Evolutionary conservation across 768 basidiomycete genomes (phyloP), one percentile per base, ranked within the genome.

Genomic region (Tricholoma bakamatsutake): DNA sequence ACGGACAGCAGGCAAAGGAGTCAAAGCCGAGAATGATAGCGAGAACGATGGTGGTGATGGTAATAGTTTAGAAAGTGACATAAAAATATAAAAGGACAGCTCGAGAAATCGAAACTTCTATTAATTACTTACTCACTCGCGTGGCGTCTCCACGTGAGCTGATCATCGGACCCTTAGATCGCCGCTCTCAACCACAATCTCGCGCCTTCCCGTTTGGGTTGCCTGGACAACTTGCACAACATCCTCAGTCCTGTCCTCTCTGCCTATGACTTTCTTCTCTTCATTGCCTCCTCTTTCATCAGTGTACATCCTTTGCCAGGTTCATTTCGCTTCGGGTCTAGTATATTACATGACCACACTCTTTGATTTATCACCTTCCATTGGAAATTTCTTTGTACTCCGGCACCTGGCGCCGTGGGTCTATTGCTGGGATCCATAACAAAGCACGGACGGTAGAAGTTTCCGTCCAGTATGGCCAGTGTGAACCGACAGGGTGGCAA

Each of bases 51-150:
- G 52, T 42, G 39, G 48, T 57, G 35, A 39, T 54, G 52, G 60
- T 56, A 55, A 55, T 59, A 59, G 52, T 45, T 53, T 39, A 56
- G 55, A 57, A 57, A 60, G 55, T 31, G 50, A 61, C 56, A 60
- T 57, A 65, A 61, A 61, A 61, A 63, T 60, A 65, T 61, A 63
- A 54, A 52, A 60, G 57, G 55, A 40, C 51, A 46, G 50, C 52
- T 55, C 55, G 58, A 61, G 59, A 61, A 64, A 64, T 57, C 57
- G 34, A 59, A 65, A 55, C 54, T 65, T 65, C 64, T 57, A 65
- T 65, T 48, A 48, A 48, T 61, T 59, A 54, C 56, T 54, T 24
- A 37, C 13, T 12, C 11, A 53, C 52, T 50, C 56, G 57, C 52
- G 52, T 58, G 57, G 57, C 42, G 51, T 17, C n/a, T 54, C 54